phyloP scores from a whole-genome alignment of 371 early-diverging fungal species.

The Mucor plumbeus region DNA sequence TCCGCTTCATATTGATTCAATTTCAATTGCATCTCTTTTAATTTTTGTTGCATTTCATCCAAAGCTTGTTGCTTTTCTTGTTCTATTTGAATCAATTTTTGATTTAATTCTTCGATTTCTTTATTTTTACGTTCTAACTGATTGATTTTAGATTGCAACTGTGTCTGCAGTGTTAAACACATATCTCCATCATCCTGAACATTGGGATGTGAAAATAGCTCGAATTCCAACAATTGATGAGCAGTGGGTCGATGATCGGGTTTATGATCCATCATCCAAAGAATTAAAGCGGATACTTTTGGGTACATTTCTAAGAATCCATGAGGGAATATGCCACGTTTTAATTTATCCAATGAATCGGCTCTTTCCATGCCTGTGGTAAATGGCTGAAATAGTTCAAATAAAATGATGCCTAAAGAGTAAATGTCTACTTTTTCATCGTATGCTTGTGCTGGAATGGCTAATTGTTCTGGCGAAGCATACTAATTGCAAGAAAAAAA shows the following conservation, averaged over 20 bases:
- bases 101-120: conserved; percentile 34
- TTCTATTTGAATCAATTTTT: conserved; percentile 31
- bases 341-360: conserved; percentile 62
- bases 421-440: conserved; percentile 75
- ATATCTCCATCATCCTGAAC: conserved; percentile 23
- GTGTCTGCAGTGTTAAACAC: conserved; percentile 23
- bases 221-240: conserved; percentile 73
- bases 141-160: conserved; percentile 30
- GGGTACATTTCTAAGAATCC: conserved; percentile 80
- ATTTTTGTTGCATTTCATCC: conserved; percentile 18
- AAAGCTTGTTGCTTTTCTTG: conserved; percentile 30
- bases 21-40: conserved; percentile 24
- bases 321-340: conserved; percentile 73
- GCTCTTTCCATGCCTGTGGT: conserved; percentile 73
- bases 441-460: conserved; percentile 58
- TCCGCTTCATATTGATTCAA: conserved; percentile 1
- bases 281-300: conserved; percentile 64
- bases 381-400: conserved; percentile 74
- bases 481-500: conserved; percentile 50
- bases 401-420: conserved; percentile 73
- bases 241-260: conserved; percentile 77
- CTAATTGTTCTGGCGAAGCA: conserved; percentile 93
- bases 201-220: conserved; percentile 49
- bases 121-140: conserved; percentile 33
- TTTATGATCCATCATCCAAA: conserved; percentile 80